These are phyloP conservation scores for Takashimella tepidaria DNA, from an alignment of 1,284 basidiomycete genomes.

Conservation along the genomic window DNA sequence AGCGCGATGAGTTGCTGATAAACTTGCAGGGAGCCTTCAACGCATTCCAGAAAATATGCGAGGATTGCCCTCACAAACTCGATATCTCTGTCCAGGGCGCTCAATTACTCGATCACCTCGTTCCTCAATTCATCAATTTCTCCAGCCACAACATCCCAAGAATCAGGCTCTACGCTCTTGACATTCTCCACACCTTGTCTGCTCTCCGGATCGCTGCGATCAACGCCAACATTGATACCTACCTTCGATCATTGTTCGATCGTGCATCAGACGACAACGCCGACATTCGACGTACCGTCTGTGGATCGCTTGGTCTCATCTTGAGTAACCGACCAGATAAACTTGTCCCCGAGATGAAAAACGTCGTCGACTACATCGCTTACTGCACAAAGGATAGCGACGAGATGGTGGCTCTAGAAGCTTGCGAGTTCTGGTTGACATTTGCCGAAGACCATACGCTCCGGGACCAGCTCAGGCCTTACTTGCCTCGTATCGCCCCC, in stretches of 20 bases:
- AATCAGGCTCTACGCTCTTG: slow-evolving; percentile 89
- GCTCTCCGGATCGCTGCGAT: slow-evolving; percentile 76
- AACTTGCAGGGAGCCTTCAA: slow-evolving; percentile 79
- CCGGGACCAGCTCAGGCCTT: slow-evolving; percentile 74
- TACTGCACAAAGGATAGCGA: slow-evolving; percentile 97
- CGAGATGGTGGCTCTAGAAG: slow-evolving; percentile 89
- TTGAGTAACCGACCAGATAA: slow-evolving; percentile 91
- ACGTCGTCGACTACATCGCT: slow-evolving; percentile 97
- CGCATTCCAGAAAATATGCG: slow-evolving; percentile 90
- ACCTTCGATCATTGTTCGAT: slow-evolving; percentile 89
- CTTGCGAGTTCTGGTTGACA: slow-evolving; percentile 99
- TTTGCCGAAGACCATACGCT: slow-evolving; percentile 93
- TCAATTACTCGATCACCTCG: slow-evolving; percentile 85
- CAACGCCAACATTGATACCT: slow-evolving; percentile 83
- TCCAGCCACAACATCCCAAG: slow-evolving; percentile 65
- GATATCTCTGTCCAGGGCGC: slow-evolving; percentile 81
- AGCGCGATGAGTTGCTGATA: too few species aligned
- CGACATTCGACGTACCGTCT: slow-evolving; percentile 91
- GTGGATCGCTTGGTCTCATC: slow-evolving; percentile 89
- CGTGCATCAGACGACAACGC: slow-evolving; percentile 88
- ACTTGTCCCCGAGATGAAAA: slow-evolving; percentile 90
- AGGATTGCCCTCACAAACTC: slow-evolving; percentile 93
- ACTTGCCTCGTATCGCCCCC: slow-evolving; percentile 82
- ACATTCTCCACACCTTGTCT: slow-evolving; percentile 89
- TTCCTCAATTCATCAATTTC: slow-evolving; percentile 86